Evolutionary conservation across 2,329 filamentous ascomycete genomes (phyloP), one percentile per base, ranked within the genome.

Genomic region (Fusarium goolgardi): DNA sequence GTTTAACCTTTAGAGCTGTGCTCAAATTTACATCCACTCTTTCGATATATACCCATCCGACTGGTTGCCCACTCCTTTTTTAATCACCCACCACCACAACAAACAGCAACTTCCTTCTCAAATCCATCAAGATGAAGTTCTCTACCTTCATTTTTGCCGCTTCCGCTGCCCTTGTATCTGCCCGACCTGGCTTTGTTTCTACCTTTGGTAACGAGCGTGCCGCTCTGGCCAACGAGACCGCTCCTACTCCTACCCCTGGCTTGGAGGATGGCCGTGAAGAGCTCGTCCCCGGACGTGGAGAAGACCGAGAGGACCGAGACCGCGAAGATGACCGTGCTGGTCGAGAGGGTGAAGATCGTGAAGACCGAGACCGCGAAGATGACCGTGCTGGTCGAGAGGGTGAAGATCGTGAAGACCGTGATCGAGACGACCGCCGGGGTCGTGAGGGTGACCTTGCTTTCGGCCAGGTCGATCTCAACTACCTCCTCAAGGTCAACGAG

Each of bases 81-180:
- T 59, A 63, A 67, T 40, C 66, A 58, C 47, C 41, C 21, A 44
- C 39, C 27, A 51, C 8, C 29, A 37, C 27, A 23, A 43, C 55
- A 45, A 29, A 49, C 13, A 31, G 6, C 16, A 34, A 25, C n/a
- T 35, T 40, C 20, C n/a, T 40, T 25, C 21, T 11, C n/a, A 29
- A 51, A 20, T 63, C 15, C 67, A 57, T 75, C 81, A 84, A 80
- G 69, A 86, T 86, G 84, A 83, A 85, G 81, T 76, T 79, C 77
- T 75, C 80, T 52, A 79, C 78, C 66, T 72, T 85, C 76, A 62
- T 86, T 75, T 73, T 79, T 73, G 76, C 80, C 74, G 77, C 78
- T 59, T 77, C 84, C 55, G 82, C 82, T 68, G 80, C 82, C 65
- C 72, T 84, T 64, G 81, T 76, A 64, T 69, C 74, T 54, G 83